phyloP scores from a whole-genome alignment of 2,329 filamentous ascomycete species.

The Fusarium nelsonii region DNA sequence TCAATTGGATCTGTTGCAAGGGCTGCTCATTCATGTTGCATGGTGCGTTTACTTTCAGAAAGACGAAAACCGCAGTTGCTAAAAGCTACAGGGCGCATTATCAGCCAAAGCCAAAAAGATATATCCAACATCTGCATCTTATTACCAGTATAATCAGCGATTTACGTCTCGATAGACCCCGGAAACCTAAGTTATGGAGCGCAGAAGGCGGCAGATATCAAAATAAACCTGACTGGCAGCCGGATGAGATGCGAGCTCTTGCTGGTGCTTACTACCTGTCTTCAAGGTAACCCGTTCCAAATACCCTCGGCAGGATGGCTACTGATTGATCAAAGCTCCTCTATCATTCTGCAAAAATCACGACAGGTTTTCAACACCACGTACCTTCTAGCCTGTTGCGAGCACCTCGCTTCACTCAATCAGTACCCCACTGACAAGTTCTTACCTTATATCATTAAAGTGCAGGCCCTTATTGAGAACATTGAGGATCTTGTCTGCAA shows the following conservation, averaged over 20 bases:
- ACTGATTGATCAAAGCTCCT: constrained; percentile 38
- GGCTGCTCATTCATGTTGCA: constrained; percentile 49
- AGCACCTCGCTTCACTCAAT: constrained; percentile 31
- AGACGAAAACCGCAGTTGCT: background rate
- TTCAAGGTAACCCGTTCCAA: constrained; percentile 38
- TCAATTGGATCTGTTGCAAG: constrained; percentile 49
- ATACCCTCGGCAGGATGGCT: accelerated
- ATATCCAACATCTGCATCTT: constrained; percentile 49
- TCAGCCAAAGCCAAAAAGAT: constrained; percentile 46
- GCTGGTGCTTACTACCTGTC: constrained; percentile 50
- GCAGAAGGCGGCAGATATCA: constrained; percentile 38
- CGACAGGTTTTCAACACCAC: constrained; percentile 41
- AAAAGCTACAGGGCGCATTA: constrained; percentile 49
- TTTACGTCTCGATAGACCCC: constrained; percentile 47
- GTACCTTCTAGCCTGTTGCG: constrained; percentile 46
- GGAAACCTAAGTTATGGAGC: constrained; percentile 45
- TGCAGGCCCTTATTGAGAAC: constrained; percentile 46
- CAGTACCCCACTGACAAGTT: constrained; percentile 45
- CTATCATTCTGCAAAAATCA: constrained; percentile 50
- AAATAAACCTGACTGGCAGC: constrained; percentile 43
- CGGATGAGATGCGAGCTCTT: constrained; percentile 49
- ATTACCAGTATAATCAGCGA: constrained; percentile 51
- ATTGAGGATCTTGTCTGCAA: constrained; percentile 43
- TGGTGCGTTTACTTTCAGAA: constrained; percentile 33
- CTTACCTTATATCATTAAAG: constrained; percentile 42